A percentile compares a stretch with the other conserved stretches of the same genome.
phyloP scores from a whole-genome alignment of 805 yeast genomes.

The Hemisphaericaspora nanyangensis region DNA sequence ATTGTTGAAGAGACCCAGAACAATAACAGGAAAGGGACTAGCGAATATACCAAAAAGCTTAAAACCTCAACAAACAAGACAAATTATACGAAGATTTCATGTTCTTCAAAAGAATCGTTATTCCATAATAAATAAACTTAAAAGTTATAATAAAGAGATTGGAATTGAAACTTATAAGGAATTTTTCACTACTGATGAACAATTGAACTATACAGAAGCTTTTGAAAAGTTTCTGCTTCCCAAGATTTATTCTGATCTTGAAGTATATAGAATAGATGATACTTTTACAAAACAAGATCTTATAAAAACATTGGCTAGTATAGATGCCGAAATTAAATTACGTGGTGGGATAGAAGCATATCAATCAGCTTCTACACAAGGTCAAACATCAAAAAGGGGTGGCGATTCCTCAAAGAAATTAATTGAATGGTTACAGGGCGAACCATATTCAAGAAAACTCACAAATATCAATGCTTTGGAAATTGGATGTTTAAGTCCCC shows the following conservation, averaged over 20 bases:
- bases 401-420: conserved; percentile 87
- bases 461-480: conserved; percentile 54
- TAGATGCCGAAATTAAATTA: conserved; percentile 57
- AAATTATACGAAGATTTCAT: conserved; percentile 75
- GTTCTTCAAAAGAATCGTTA: conserved; percentile 56
- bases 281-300: conserved; percentile 12
- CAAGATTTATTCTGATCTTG: conserved; percentile 8
- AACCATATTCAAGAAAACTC: conserved; percentile 5
- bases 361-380: conserved; percentile 81
- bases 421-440: conserved; percentile 62
- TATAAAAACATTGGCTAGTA: conserved; percentile 40
- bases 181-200: neutral
- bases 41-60: conserved; percentile 38
- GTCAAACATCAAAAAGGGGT: conserved; percentile 75
- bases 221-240: conserved; percentile 2
- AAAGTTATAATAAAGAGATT: conserved; percentile 17
- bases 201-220: neutral
- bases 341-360: conserved; percentile 78
- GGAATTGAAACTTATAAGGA: conserved; percentile 15
- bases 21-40: conserved; percentile 26
- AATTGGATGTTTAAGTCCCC: conserved; percentile 74
- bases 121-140: conserved; percentile 32
- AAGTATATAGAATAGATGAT: conserved; percentile 17
- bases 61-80: conserved; percentile 70
- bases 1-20: conserved; percentile 24